These are phyloP conservation scores for Phytophthora rubi DNA, from an alignment of 352 stramenopile species.

Conservation along the genomic window DNA sequence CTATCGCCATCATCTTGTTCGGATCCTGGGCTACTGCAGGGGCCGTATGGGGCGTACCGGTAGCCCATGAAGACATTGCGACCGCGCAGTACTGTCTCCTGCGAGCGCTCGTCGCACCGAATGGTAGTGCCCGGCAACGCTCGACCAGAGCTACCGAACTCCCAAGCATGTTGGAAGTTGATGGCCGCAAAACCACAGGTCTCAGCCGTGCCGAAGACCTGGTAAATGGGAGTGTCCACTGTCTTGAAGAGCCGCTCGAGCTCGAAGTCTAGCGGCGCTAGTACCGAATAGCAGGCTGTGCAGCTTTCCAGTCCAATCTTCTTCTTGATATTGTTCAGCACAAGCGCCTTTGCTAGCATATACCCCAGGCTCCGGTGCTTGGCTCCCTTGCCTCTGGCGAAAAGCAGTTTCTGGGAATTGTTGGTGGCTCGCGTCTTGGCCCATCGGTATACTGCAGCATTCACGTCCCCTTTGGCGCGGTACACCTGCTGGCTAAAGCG, in stretches of 20 bases:
- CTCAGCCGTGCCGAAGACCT: constrained; percentile 72
- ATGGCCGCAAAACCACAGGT: constrained; percentile 73
- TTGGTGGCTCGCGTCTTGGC: constrained; percentile 80
- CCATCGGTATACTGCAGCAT: constrained; percentile 76
- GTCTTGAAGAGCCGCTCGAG: constrained; percentile 85
- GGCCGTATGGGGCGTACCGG: constrained; percentile 28
- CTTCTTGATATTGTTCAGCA: constrained; percentile 84
- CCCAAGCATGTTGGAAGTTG: constrained; percentile 79
- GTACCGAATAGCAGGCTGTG: constrained; percentile 73
- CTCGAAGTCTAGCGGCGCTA: constrained; percentile 81
- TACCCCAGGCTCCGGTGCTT: constrained; percentile 74
- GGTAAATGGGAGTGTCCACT: constrained; percentile 84
- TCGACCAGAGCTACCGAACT: constrained; percentile 72
- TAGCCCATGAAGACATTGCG: constrained; percentile 82
- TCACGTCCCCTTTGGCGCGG: constrained; percentile 74
- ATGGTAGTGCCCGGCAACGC: constrained; percentile 64
- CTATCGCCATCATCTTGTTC: constrained; percentile 21
- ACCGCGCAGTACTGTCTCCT: constrained; percentile 68
- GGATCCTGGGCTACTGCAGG: constrained; percentile 6
- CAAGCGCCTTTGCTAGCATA: constrained; percentile 78
- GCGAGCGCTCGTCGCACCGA: constrained; percentile 64
- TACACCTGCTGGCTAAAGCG: constrained; percentile 77
- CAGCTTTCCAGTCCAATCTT: constrained; percentile 80
- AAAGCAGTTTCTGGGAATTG: constrained; percentile 82
- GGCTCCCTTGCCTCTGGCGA: constrained; percentile 38